Base-by-base conservation (phyloP, 129 eudicot species). In the Oenanthe sinensis region DNA sequence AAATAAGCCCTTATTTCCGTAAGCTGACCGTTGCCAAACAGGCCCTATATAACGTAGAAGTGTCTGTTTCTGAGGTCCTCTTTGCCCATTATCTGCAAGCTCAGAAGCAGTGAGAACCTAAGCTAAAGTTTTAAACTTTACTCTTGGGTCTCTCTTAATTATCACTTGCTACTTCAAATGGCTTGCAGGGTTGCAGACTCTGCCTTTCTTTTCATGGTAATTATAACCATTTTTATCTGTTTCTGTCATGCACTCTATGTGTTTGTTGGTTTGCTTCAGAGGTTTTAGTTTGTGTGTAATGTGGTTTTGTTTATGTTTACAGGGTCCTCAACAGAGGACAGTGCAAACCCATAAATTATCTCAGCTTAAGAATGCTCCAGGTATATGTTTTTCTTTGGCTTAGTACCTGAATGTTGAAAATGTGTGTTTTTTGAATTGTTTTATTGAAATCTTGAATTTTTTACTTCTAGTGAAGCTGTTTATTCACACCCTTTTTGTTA, bases 261-360 rank as follows among this genome's bases (percentile, higher is more conserved):
- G 75, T 70, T 70, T 68, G 73, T 10, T 68, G 73, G 0, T 30
- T 28, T 68, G 19, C 71, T 30, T 13, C 20, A 65, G 39, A 14
- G 44, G 33, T 0, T 67, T 68, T 19, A 30, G 40, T 33, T 33
- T 37, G 16, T 70, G 26, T 70, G 46, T 39, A 70, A 70, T 70
- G 46, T 8, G 43, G 46, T 2, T 36, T 45, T 45, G 40, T 26
- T 74, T 58, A 1, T 74, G 49, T 71, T 82, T 58, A 42, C 26
- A 92, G 96, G 89, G 90, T 71, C 82, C 80, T 73, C 96, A 80
- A 65, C 83, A 81, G 26, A 86, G 82, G 75, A 80, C 87, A 63
- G 33, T 77, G 75, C 78, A 88, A 52, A 79, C 85, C 77, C 85
- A 83, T 52, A 86, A 82, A 77, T 45, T 82, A 43, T 74, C 78